Conservation (phyloP, 768 basidiomycete species). For the Ramaria sp. region DNA sequence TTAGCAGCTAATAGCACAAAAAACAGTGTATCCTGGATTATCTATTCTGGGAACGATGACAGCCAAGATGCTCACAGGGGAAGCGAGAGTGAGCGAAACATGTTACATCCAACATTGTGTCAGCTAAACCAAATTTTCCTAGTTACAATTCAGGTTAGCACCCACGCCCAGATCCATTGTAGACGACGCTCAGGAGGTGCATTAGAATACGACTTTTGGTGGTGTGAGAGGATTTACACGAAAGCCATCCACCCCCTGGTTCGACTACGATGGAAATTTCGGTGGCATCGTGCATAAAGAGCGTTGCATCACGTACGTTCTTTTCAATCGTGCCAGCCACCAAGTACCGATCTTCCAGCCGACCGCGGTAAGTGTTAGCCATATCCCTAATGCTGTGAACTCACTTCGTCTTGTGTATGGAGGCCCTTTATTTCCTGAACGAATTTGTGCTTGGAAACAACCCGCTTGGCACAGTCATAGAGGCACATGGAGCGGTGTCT, state of each 20-base stretch:
- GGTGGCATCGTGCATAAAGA: slow-evolving; percentile 70
- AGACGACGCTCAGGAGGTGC: slow-evolving; percentile 27
- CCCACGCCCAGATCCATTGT: slow-evolving; percentile 17
- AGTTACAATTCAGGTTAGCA: slow-evolving; percentile 6
- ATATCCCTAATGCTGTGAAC: not conserved
- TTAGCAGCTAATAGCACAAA: slow-evolving; percentile 55
- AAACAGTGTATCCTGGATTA: slow-evolving; percentile 38
- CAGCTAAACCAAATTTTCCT: not conserved
- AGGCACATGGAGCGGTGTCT: slow-evolving; percentile 13
- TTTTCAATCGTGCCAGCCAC: slow-evolving; percentile 30
- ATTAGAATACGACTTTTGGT: slow-evolving; percentile 68
- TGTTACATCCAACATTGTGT: not conserved
- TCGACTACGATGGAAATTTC: slow-evolving; percentile 43
- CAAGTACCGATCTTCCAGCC: slow-evolving; percentile 29
- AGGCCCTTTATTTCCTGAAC: slow-evolving; percentile 53
- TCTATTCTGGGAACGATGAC: slow-evolving; percentile 65
- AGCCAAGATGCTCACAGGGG: slow-evolving; percentile 51
- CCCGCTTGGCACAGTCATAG: slow-evolving; percentile 41
- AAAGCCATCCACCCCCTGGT: slow-evolving; percentile 59
- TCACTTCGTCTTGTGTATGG: not conserved
- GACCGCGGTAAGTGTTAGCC: slow-evolving; percentile 36
- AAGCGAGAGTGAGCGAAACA: slow-evolving; percentile 38
- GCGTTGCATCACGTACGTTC: slow-evolving; percentile 41
- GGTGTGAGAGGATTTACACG: slow-evolving; percentile 66
- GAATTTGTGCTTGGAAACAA: slow-evolving; percentile 62